A percentile compares a stretch with the other conserved stretches of the same genome.
Evolutionary conservation across 2,329 filamentous ascomycete genomes (phyloP).

Genomic region (Botrytis medusae): DNA sequence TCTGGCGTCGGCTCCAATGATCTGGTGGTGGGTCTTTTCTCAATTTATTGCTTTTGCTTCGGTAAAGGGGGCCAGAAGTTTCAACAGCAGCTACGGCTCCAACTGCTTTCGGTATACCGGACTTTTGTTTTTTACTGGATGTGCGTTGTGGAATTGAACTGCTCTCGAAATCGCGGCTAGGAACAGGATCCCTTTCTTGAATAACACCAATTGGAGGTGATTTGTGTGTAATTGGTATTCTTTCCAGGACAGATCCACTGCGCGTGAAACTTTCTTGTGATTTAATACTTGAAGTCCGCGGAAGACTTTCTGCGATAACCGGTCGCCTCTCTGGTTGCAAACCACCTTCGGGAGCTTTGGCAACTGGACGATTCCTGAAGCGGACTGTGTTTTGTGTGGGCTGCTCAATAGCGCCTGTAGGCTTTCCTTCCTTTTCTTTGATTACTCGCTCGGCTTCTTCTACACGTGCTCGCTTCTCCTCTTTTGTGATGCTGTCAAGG

Average conservation of each 20-base stretch:
- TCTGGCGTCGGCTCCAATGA: conserved; percentile 46
- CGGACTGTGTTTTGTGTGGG: conserved; percentile 36
- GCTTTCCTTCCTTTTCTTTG: conserved; percentile 54
- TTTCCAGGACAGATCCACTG: conserved; percentile 38
- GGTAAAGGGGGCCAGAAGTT: conserved; percentile 42
- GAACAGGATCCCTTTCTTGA: conserved; percentile 18
- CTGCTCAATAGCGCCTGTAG: conserved; percentile 35
- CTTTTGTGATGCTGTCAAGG: conserved; percentile 89
- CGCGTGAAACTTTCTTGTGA: conserved; percentile 42
- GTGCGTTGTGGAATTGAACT: conserved; percentile 47
- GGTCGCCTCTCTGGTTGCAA: conserved; percentile 31
- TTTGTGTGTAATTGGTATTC: conserved; percentile 29
- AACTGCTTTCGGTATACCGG: conserved; percentile 42
- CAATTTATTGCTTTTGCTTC: conserved; percentile 58
- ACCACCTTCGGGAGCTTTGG: conserved; percentile 30
- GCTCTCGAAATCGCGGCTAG: not conserved
- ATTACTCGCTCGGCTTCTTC: conserved; percentile 73
- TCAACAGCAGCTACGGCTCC: conserved; percentile 25
- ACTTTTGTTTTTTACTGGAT: conserved; percentile 60
- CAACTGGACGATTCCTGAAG: conserved; percentile 37
- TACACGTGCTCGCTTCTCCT: conserved; percentile 85
- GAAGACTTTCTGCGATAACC: conserved; percentile 38
- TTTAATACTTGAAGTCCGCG: conserved; percentile 39
- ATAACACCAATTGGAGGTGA: conserved; percentile 21
- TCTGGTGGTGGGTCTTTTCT: conserved; percentile 59